Conservation (phyloP, 2,329 filamentous ascomycete species). For the Microcyclospora pomicola region DNA sequence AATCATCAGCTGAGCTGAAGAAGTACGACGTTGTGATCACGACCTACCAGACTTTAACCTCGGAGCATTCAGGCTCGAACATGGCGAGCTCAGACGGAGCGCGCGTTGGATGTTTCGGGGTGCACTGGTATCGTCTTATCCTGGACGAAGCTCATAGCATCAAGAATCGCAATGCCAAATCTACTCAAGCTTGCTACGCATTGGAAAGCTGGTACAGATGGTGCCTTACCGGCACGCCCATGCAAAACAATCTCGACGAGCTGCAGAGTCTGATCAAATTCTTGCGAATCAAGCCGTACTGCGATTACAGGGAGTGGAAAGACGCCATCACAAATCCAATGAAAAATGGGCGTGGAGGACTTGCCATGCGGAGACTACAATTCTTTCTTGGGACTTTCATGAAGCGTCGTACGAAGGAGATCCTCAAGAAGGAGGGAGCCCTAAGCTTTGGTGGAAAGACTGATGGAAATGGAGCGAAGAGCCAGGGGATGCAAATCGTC, state of each 20-base stretch:
- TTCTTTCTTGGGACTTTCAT: slow-evolving; percentile 83
- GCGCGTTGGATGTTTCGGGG: slow-evolving; percentile 73
- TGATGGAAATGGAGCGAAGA: slow-evolving; percentile 43
- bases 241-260: slow-evolving; percentile 97
- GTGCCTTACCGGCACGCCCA: slow-evolving; percentile 91
- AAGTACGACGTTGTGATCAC: slow-evolving; percentile 92
- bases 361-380: slow-evolving; percentile 78
- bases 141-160: slow-evolving; percentile 96
- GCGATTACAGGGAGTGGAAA: slow-evolving; percentile 76
- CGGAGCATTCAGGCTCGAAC: slow-evolving; percentile 64
- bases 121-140: slow-evolving; percentile 91
- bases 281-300: slow-evolving; percentile 79
- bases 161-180: slow-evolving; percentile 95
- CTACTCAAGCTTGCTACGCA: slow-evolving; percentile 81
- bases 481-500: slow-evolving; percentile 73
- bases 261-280: slow-evolving; percentile 89
- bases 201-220: slow-evolving; percentile 78
- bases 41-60: slow-evolving; percentile 89
- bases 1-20: slow-evolving; percentile 60
- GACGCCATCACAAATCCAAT: slow-evolving; percentile 80
- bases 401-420: slow-evolving; percentile 96
- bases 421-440: slow-evolving; percentile 78
- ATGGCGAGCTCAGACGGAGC: slow-evolving; percentile 42
- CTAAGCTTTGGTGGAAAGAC: slow-evolving; percentile 62
- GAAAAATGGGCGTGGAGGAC: slow-evolving; percentile 76